A percentile compares a stretch with the other conserved stretches of the same genome.
These are phyloP conservation scores for Fusarium sp. DNA, from an alignment of 2,329 filamentous ascomycete species.

Conservation along the genomic window DNA sequence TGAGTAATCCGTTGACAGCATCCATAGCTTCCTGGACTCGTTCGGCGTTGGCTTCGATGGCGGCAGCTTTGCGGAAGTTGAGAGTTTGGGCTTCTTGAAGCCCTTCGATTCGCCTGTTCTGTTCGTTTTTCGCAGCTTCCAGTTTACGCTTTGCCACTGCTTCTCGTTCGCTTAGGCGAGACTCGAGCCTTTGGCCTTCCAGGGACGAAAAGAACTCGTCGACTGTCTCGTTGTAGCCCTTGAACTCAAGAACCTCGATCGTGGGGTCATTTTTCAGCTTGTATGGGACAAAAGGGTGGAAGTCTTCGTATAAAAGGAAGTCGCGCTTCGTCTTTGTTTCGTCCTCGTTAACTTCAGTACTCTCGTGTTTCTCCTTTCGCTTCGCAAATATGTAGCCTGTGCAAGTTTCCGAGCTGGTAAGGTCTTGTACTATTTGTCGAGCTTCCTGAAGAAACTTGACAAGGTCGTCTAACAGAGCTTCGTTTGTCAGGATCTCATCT, in stretches of 20 bases:
- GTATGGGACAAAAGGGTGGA: conserved; percentile 88
- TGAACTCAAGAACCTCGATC: conserved; percentile 78
- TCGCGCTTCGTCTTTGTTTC: conserved; percentile 55
- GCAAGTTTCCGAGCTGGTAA: conserved; percentile 73
- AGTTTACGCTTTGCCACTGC: conserved; percentile 84
- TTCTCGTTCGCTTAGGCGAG: conserved; percentile 83
- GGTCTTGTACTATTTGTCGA: conserved; percentile 74
- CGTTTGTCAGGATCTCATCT: conserved; percentile 76
- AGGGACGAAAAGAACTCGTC: conserved; percentile 98
- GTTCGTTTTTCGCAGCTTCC: conserved; percentile 85
- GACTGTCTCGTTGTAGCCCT: conserved; percentile 91
- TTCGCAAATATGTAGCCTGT: conserved; percentile 92
- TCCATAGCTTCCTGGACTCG: conserved; percentile 93
- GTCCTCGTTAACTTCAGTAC: conserved; percentile 50
- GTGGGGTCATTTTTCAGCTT: conserved; percentile 79
- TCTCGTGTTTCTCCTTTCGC: conserved; percentile 54
- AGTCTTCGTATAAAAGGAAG: conserved; percentile 87
- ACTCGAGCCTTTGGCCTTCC: conserved; percentile 92
- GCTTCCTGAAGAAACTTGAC: conserved; percentile 78
- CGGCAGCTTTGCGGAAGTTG: conserved; percentile 88
- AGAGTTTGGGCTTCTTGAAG: conserved; percentile 84
- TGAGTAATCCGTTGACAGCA: conserved; percentile 90
- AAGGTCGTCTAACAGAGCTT: conserved; percentile 73
- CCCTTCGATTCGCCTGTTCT: conserved; percentile 85
- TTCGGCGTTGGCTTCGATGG: conserved; percentile 91